A percentile compares a stretch with the other conserved stretches of the same genome.
phyloP scores from a whole-genome alignment of 2,329 filamentous ascomycete species.

The Penicillium sp. region DNA sequence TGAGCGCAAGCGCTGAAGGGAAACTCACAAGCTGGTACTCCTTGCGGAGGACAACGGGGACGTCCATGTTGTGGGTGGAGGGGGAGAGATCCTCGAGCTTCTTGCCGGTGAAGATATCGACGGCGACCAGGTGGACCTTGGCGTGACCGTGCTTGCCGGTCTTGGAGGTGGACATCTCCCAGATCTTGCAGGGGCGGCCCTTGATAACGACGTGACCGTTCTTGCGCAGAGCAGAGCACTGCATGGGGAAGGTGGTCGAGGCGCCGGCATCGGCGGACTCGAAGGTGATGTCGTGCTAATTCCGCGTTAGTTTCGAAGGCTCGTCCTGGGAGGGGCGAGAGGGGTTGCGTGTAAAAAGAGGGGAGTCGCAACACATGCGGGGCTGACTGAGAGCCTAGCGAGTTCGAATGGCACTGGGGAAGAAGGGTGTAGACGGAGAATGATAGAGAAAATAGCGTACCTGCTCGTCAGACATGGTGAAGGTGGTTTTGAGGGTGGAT shows the following conservation, averaged over 20 bases:
- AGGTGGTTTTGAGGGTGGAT: conserved; percentile 30
- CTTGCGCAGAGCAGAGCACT: conserved; percentile 99
- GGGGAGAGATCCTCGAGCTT: conserved; percentile 99
- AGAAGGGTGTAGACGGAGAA: conserved; percentile 19
- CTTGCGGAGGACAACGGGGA: conserved; percentile 85
- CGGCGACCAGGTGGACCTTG: conserved; percentile 97
- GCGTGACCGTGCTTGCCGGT: conserved; percentile 99
- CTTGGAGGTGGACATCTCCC: conserved; percentile 99
- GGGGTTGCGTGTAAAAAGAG: conserved; percentile 16
- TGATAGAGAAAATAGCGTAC: conserved; percentile 46
- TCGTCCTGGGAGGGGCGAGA: not conserved
- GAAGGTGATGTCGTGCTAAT: conserved; percentile 73
- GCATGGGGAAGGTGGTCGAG: conserved; percentile 91
- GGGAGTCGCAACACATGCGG: conserved; percentile 29
- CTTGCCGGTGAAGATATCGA: conserved; percentile 99
- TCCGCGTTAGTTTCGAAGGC: conserved; percentile 3
- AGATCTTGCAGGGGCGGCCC: conserved; percentile 98
- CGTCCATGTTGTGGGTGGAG: conserved; percentile 84
- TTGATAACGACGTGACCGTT: conserved; percentile 99
- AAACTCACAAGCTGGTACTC: conserved; percentile 90
- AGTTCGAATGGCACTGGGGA: conserved; percentile 25
- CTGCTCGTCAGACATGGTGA: conserved; percentile 64
- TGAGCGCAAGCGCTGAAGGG: not conserved
- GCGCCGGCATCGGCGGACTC: conserved; percentile 95
- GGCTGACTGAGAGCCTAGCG: conserved; percentile 23